phyloP scores from a whole-genome alignment of 164 flowering plant species.

The Sextonia rubra region DNA sequence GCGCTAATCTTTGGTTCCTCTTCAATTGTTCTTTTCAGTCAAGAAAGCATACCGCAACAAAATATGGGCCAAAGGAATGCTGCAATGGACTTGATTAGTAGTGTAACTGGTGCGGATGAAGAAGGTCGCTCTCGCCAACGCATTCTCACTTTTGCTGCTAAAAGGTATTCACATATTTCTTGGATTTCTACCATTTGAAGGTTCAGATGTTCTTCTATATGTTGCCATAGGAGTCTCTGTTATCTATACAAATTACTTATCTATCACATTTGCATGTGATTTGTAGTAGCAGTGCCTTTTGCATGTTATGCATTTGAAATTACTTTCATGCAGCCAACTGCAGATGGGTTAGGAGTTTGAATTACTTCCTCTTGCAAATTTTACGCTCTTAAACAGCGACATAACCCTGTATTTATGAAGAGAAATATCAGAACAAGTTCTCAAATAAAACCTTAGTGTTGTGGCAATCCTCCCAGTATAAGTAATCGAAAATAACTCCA shows the following conservation, averaged over 20 bases:
- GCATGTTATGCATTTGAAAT: background rate
- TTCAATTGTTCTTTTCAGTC: constrained; percentile 35
- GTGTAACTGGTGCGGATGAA: constrained; percentile 86
- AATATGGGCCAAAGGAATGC: constrained; percentile 48
- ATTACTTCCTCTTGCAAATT: too few relatives aligned
- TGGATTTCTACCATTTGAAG: background rate
- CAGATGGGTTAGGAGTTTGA: too few relatives aligned
- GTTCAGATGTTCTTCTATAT: background rate
- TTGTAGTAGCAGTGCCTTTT: background rate
- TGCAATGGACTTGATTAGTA: constrained; percentile 83
- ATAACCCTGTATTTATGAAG: background rate
- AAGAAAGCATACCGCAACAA: constrained; percentile 41
- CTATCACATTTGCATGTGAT: background rate
- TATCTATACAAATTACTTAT: background rate
- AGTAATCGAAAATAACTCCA: too few relatives aligned
- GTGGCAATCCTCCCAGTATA: background rate
- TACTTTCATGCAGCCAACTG: background rate
- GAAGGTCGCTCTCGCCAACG: constrained; percentile 96
- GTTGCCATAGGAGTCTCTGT: background rate
- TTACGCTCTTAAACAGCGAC: too few relatives aligned
- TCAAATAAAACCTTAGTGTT: background rate
- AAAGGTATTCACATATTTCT: constrained; percentile 40
- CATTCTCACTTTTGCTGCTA: constrained; percentile 92
- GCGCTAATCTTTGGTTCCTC: too few relatives aligned
- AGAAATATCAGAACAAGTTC: background rate